Evolutionary conservation across 805 yeast genomes (phyloP).

Genomic region (Candida insectorum): DNA sequence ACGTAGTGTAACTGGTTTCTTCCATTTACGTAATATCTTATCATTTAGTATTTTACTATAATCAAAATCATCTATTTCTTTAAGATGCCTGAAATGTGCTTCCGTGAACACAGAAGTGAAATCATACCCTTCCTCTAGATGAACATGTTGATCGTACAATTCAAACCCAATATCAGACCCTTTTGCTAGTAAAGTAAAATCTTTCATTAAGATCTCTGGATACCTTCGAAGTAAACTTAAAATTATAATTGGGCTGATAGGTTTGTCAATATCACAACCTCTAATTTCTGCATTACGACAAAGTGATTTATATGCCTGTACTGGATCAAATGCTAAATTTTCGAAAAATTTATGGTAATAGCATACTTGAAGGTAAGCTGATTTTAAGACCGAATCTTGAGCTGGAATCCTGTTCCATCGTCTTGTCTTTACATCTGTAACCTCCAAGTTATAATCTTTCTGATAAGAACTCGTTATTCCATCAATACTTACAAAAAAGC

Average conservation of each 20-base stretch:
- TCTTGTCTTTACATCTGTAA: constrained; percentile 63
- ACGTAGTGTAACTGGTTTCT: constrained; percentile 50
- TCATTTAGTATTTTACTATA: constrained; percentile 15
- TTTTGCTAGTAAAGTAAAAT: constrained; percentile 40
- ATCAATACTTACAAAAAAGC: constrained; percentile 15
- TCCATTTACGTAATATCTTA: constrained; percentile 44
- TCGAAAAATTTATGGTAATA: constrained; percentile 53
- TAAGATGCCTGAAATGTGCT: constrained; percentile 9
- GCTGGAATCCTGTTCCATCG: constrained; percentile 39
- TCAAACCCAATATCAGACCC: constrained; percentile 45
- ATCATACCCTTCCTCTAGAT: constrained; percentile 6
- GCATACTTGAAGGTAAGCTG: constrained; percentile 58
- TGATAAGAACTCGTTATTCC: constrained; percentile 11
- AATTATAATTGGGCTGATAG: constrained; percentile 40
- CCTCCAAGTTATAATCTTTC: constrained; percentile 12
- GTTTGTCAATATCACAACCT: constrained; percentile 45
- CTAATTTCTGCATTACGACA: constrained; percentile 47
- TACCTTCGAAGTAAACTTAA: constrained; percentile 37
- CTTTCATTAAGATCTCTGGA: constrained; percentile 34
- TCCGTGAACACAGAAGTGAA: constrained; percentile 4
- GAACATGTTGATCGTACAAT: constrained; percentile 29
- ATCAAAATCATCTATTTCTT: constrained; percentile 16
- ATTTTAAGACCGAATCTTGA: constrained; percentile 45
- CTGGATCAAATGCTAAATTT: constrained; percentile 19
- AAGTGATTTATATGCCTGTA: constrained; percentile 39